phyloP scores from a whole-genome alignment of 148 eudicot genomes.

The Rhododendron kiyosumense region DNA sequence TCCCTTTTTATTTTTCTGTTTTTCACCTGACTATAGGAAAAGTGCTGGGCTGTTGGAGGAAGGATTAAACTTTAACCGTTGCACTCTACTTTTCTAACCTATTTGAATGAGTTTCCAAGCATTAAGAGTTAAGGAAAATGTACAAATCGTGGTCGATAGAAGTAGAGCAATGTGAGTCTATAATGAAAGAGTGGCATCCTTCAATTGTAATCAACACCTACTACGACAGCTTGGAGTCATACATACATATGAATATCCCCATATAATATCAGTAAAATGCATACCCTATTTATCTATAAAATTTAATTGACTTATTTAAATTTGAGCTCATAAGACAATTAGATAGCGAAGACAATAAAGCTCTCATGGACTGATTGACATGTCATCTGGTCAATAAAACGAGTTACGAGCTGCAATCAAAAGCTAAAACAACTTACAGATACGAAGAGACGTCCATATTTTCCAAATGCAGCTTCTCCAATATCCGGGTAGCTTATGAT shows the following conservation, averaged over 20 bases:
- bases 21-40: background rate
- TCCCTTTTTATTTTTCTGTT: background rate
- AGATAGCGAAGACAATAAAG: background rate
- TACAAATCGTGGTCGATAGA: background rate
- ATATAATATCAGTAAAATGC: background rate
- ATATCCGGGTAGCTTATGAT: slow-evolving; percentile 74
- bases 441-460: slow-evolving; percentile 67
- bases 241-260: background rate
- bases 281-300: too few species aligned
- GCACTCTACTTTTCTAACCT: background rate
- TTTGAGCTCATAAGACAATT: background rate
- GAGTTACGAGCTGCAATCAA: background rate
- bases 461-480: slow-evolving; percentile 98
- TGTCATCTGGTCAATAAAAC: too few species aligned
- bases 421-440: slow-evolving; percentile 53
- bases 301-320: too few species aligned
- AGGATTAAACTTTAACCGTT: background rate
- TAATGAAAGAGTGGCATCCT: background rate
- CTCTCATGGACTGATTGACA: too few species aligned
- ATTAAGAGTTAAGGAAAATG: background rate
- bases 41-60: background rate
- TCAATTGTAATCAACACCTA: background rate
- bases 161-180: background rate
- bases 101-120: background rate
- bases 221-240: background rate